Evolutionary conservation across 768 basidiomycete genomes (phyloP), one percentile per base, ranked within the genome.

Genomic region (Tulasnella sp.): DNA sequence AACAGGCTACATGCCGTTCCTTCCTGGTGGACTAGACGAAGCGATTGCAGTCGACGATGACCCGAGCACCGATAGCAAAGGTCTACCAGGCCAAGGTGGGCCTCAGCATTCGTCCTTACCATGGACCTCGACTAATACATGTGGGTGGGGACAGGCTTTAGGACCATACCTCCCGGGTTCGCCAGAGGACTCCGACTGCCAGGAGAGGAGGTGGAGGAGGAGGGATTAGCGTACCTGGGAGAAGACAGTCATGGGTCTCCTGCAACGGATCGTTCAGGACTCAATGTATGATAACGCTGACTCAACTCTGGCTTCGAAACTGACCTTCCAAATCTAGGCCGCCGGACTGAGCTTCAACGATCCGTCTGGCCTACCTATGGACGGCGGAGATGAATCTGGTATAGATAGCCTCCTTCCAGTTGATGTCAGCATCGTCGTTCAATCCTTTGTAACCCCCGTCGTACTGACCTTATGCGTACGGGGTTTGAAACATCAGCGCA

Each of bases 11-110:
- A 81, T 93, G 8, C 96, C 96, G 1, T 98, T 98, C 71, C 80
- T 83, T 73, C 96, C 96, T 4, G 96, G 96, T 48, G 96, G 96
- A 2, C 73, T 98, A 9, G 91, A 90, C 44, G 83, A 84, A 63
- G 73, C 76, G 17, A 63, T 69, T 2, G 66, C 78, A 15, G 75
- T 75, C 19, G 62, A 67, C 2, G 76, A 78, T 38, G 77, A 80
- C 10, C 73, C 76, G n/a, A 69, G 49, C 7, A 48, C 46, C 5
- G 46, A 48, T 48, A 29, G 19, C 46, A 29, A 22, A 48, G 46
- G 27, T 48, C 46, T n/a, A 43, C 24, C 24, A 19, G 30, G 53
- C 42, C 7, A 41, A 27, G n/a, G 22, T 12, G 21, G 41, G 42
- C 3, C 2, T 17, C 2, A 2, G 9, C 2, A 21, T 19, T 53